Percentiles rank a stretch among this genome's conserved stretches.
phyloP scores from a whole-genome alignment of 768 basidiomycete species.

The Lyophyllum shimeji region DNA sequence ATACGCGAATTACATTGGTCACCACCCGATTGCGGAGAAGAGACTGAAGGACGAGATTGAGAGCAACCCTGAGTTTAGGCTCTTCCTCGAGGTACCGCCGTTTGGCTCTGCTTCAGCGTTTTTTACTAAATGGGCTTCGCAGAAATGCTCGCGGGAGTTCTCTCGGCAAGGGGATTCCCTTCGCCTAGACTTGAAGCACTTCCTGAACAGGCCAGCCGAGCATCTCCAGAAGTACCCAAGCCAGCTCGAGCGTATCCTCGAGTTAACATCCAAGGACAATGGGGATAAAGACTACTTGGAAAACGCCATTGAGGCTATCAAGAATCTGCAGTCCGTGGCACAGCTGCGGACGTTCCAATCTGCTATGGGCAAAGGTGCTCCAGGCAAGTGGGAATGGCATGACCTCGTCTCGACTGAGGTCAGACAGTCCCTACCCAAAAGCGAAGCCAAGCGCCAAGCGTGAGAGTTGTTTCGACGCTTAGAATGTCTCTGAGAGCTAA shows the following conservation, averaged over 20 bases:
- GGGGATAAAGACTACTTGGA: conserved; percentile 68
- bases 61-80: conserved; percentile 72
- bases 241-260: conserved; percentile 80
- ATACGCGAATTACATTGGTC: conserved; percentile 85
- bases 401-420: conserved; percentile 76
- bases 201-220: conserved; percentile 76
- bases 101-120: not conserved
- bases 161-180: conserved; percentile 38
- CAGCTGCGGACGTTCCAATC: conserved; percentile 89
- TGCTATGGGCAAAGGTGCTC: conserved; percentile 80
- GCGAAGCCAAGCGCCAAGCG: conserved; percentile 84
- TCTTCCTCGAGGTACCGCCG: conserved; percentile 78
- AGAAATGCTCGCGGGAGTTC: conserved; percentile 44
- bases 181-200: conserved; percentile 69
- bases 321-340: conserved; percentile 75
- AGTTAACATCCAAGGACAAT: conserved; percentile 79
- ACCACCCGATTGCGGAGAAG: conserved; percentile 84
- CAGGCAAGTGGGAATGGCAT: conserved; percentile 88
- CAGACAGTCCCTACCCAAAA: conserved; percentile 59
- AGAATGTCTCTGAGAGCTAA: not conserved
- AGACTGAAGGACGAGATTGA: conserved; percentile 85
- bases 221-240: conserved; percentile 86
- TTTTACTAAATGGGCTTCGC: not conserved
- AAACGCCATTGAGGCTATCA: conserved; percentile 85
- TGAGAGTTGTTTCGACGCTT: conserved; percentile 36